Base-by-base conservation (phyloP, 768 basidiomycete species). In the Tylopilus sp. region DNA sequence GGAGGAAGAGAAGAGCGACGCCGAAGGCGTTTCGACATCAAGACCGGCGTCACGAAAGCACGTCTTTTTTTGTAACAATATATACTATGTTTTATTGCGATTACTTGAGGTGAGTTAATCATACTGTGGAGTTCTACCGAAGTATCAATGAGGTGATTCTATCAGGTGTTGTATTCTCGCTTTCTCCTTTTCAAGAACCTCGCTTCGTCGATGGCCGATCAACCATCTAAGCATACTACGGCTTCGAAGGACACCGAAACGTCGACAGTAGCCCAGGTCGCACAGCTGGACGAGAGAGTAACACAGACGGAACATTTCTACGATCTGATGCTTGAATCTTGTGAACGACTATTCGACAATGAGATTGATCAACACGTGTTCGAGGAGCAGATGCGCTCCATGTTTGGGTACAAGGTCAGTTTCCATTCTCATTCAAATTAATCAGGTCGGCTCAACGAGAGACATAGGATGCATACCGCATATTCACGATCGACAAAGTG, bases 401-500 rank as follows among this genome's bases (percentile, higher is more conserved):
- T 93, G 76, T 95, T 92, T 68, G 89, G 91, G n/a, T 77, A 83
- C 40, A 82, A 82, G 75, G 93, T 87, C 31, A 25, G 65, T 55
- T 48, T 41, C 12, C 9, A 15, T 17, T 17, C 1, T n/a, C 21
- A 35, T 31, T 35, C 13, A 11, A 9, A 22, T 31, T 40, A n/a
- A n/a, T 20, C 26, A 35, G 40, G 13, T 3, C 5, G 4, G 12
- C 61, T 63, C 36, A 56, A 23, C 6, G 8, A 18, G 38, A 6
- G 6, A 38, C 17, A 8, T 54, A 88, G 86, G 75, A 89, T 23
- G 85, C 85, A 0, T 98, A 91, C 68, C 87, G 86, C 63, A 81
- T 93, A 61, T 99, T 97, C 69, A 98, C 95, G 0, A 75, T 97
- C 22, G 95, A 99, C 71, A 94, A 97, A 68, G 76, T 98, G 31